phyloP scores from a whole-genome alignment of 768 basidiomycete species.

The Heimioporus sp. region DNA sequence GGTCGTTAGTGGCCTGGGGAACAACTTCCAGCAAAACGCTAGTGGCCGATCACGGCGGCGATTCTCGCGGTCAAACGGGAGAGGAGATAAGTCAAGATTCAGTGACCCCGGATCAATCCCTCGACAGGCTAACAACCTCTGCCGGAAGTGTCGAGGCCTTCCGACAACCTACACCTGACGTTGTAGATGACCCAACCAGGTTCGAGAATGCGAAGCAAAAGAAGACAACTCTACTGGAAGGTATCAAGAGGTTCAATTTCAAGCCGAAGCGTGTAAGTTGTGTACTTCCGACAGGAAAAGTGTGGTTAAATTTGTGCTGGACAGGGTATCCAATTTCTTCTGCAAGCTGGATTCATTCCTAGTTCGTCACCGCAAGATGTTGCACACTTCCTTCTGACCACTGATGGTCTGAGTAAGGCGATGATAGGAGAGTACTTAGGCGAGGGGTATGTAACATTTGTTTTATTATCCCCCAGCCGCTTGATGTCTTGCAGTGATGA shows the following conservation, averaged over 20 bases:
- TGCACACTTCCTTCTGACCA: constrained; percentile 79
- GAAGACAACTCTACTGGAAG: constrained; percentile 92
- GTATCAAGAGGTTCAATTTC: constrained; percentile 97
- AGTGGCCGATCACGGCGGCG: constrained; percentile 34
- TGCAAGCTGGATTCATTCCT: constrained; percentile 85
- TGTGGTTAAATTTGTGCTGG: constrained; percentile 1
- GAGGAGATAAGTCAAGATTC: constrained; percentile 57
- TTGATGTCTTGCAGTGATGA: constrained; percentile 61
- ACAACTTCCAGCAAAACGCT: constrained; percentile 43
- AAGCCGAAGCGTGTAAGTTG: constrained; percentile 89
- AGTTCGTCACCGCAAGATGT: constrained; percentile 71
- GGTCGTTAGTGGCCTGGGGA: constrained; percentile 91
- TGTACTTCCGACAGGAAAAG: not conserved
- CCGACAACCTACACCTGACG: constrained; percentile 72
- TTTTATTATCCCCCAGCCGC: not conserved
- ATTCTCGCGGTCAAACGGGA: constrained; percentile 44
- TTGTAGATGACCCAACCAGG: constrained; percentile 83
- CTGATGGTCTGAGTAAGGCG: constrained; percentile 91
- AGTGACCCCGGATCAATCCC: constrained; percentile 53
- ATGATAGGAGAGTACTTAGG: constrained; percentile 99
- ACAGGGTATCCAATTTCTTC: constrained; percentile 86
- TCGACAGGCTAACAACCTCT: constrained; percentile 51
- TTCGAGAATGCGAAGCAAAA: constrained; percentile 97
- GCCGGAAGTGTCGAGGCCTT: constrained; percentile 51
- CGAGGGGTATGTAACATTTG: constrained; percentile 68